Conservation (phyloP, 2,329 filamentous ascomycete species). For the Fusarium aywerte region DNA sequence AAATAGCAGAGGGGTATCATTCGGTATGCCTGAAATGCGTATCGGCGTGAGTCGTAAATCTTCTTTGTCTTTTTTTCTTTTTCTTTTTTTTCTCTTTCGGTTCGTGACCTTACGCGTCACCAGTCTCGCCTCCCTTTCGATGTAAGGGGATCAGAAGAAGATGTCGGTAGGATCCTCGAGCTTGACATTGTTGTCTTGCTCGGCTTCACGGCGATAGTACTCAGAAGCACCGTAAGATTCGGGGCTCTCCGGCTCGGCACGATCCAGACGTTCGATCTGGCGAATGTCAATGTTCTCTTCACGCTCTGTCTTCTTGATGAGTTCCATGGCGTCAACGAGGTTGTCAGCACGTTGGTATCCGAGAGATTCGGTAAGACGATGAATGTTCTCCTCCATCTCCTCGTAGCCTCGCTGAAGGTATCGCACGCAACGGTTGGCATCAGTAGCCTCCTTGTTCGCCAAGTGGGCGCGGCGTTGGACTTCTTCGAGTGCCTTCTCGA, state of each 20-base stretch:
- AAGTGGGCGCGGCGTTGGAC: background rate
- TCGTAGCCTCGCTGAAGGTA: background rate
- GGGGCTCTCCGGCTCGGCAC: background rate
- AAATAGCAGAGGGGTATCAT: background rate
- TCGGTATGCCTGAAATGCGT: background rate
- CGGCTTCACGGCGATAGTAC: background rate
- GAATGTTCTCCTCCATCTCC: background rate
- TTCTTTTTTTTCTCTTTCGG: background rate
- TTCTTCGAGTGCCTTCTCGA: background rate
- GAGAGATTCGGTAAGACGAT: background rate
- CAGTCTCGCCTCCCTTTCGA: too few species aligned
- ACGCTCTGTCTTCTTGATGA: conserved; percentile 2
- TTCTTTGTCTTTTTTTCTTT: background rate
- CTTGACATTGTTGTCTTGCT: background rate
- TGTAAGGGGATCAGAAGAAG: conserved; percentile 2
- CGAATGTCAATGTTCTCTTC: background rate
- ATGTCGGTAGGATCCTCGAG: background rate
- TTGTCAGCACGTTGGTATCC: conserved; percentile 5
- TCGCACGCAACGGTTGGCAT: background rate
- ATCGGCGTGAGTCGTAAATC: background rate
- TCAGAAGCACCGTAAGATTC: background rate
- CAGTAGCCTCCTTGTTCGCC: conserved; percentile 1
- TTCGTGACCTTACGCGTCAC: background rate
- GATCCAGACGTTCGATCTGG: background rate
- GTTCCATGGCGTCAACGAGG: background rate